These are phyloP conservation scores for Emericellopsis terricola DNA, from an alignment of 495 filamentous ascomycete genomes.

Conservation along the genomic window DNA sequence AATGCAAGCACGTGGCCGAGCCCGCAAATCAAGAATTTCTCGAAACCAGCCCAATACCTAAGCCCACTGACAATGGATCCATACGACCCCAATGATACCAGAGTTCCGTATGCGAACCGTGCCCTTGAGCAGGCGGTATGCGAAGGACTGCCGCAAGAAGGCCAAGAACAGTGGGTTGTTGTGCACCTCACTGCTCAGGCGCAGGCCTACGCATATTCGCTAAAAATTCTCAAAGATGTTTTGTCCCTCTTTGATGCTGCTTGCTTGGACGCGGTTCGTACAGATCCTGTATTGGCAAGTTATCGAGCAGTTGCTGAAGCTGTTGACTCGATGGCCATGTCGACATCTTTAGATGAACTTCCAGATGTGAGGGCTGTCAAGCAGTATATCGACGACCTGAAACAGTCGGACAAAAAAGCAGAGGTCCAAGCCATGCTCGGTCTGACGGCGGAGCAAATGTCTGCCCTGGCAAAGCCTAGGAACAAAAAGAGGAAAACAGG, in stretches of 20 bases:
- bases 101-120: slow-evolving; percentile 14
- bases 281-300: too few species aligned
- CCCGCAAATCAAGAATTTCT: too few species aligned
- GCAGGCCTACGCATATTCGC: slow-evolving; percentile 44
- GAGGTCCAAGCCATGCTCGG: too few species aligned
- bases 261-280: too few species aligned
- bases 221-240: slow-evolving; percentile 45
- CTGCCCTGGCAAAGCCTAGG: too few species aligned
- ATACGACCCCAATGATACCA: neutral
- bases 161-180: slow-evolving; percentile 35
- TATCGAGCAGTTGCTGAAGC: too few species aligned
- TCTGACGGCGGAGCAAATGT: too few species aligned
- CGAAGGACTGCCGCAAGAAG: slow-evolving; percentile 15
- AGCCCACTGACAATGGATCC: too few species aligned
- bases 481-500: neutral
- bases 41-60: too few species aligned
- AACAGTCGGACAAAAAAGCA: too few species aligned
- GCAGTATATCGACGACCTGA: neutral
- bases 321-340: too few species aligned
- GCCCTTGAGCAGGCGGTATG: slow-evolving; percentile 23
- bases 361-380: neutral
- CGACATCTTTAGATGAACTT: neutral
- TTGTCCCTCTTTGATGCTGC: slow-evolving; percentile 19
- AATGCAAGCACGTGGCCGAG: too few species aligned
- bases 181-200: slow-evolving; percentile 46